Evolutionary conservation across 306 rosid genomes (phyloP).

Genomic region (Castanospermum australe): DNA sequence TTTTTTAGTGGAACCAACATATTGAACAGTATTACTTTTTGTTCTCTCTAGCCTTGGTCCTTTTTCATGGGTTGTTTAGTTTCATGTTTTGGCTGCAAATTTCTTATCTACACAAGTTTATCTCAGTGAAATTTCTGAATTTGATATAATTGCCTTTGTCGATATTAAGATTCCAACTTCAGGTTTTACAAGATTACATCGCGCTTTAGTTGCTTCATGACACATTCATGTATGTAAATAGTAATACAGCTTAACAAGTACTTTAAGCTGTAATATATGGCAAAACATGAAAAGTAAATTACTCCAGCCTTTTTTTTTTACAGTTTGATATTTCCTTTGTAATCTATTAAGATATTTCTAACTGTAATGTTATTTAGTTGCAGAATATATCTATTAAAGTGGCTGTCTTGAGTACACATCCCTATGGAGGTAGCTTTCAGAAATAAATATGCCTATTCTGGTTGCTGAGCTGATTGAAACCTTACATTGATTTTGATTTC

Average conservation of each 20-base stretch:
- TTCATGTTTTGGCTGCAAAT: slow-evolving; percentile 9
- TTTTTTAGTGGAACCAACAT: not conserved
- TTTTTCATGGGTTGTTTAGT: slow-evolving; percentile 17
- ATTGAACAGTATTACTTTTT: not conserved
- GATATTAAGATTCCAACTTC: slow-evolving; percentile 4
- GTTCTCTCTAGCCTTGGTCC: not conserved
- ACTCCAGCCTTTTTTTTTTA: not conserved
- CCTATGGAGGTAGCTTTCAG: slow-evolving; percentile 34
- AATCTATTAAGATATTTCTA: not conserved
- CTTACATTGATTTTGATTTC: slow-evolving; percentile 38
- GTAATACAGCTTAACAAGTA: too few relatives aligned
- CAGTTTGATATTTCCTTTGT: slow-evolving; percentile 9
- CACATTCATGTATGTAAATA: too few relatives aligned
- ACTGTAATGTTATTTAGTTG: slow-evolving; percentile 19
- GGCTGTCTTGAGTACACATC: slow-evolving; percentile 9
- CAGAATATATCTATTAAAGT: slow-evolving; percentile 37
- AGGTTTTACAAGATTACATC: slow-evolving; percentile 7
- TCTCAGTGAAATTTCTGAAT: slow-evolving; percentile 12
- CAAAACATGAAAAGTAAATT: not conserved
- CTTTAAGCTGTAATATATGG: slow-evolving; percentile 8
- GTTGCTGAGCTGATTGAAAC: slow-evolving; percentile 27
- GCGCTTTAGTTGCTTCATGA: slow-evolving; percentile 2
- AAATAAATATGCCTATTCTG: not conserved
- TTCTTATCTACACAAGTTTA: not conserved
- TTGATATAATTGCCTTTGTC: not conserved